A percentile compares a stretch with the other conserved stretches of the same genome.
phyloP scores from a whole-genome alignment of 495 filamentous ascomycete species.

The Penicillium steckii region DNA sequence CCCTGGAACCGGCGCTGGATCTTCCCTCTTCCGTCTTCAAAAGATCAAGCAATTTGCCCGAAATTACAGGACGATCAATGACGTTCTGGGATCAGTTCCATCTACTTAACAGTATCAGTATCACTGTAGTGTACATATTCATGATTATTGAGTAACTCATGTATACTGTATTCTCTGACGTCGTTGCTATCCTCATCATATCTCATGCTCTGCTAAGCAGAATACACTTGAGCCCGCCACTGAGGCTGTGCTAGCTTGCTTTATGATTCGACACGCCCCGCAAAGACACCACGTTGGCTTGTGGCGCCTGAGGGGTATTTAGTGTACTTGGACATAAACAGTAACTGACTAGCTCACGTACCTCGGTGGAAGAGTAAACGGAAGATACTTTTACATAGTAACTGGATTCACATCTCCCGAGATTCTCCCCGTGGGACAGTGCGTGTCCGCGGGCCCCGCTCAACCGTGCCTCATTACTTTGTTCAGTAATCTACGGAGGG shows the following conservation, averaged over 20 bases:
- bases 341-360: no score
- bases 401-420: not conserved
- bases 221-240: not conserved
- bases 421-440: not conserved
- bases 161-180: not conserved
- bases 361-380: no score
- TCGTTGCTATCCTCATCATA: no score
- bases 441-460: constrained; percentile 1
- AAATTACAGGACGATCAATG: constrained; percentile 19
- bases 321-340: no score
- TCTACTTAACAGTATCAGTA: not conserved
- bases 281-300: not conserved
- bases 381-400: no score
- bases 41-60: constrained; percentile 24
- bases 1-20: constrained; percentile 29
- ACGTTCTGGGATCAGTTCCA: constrained; percentile 9
- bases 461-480: not conserved
- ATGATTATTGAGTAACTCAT: not conserved
- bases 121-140: not conserved
- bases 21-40: constrained; percentile 24
- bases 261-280: not conserved
- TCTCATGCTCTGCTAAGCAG: no score
- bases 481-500: not conserved
- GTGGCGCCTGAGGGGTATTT: not conserved
- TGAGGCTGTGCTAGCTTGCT: not conserved